Base-by-base conservation (phyloP, 768 basidiomycete species). In the Hydnum rufescens region DNA sequence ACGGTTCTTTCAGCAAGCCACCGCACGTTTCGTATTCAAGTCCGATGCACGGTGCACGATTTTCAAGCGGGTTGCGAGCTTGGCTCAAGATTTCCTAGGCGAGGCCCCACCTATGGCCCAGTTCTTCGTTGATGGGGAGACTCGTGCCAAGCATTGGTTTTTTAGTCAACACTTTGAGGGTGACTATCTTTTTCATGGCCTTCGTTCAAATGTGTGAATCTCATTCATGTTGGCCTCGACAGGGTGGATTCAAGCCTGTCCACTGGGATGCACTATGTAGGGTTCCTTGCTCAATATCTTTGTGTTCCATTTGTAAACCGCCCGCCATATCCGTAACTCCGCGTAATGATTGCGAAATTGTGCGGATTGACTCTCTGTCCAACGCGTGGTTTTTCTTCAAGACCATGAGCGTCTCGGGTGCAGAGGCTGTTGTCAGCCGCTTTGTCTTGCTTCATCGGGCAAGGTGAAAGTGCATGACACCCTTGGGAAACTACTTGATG, bases 151-250 rank as follows among this genome's bases (percentile, higher is more conserved):
- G 60, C 73, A 79, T 56, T 89, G 82, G 82, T 87, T 88, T 70
- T 86, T 87, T 60, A 78, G n/a, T 85, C 56, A 82, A 81, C 63
- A 55, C 57, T 28, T 51, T 62, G 39, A 53, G 74, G 5, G 73
- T 80, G 22, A 82, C 92, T 64, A 86, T 93, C 62, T 93, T 93
- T 72, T n/a, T n/a, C n/a, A n/a, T n/a, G n/a, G n/a, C n/a, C n/a
- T n/a, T n/a, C n/a, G n/a, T n/a, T n/a, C n/a, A n/a, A n/a, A n/a
- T n/a, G n/a, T n/a, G n/a, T n/a, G n/a, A n/a, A n/a, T n/a, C n/a
- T n/a, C n/a, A n/a, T n/a, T n/a, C n/a, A n/a, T n/a, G n/a, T n/a
- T n/a, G n/a, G n/a, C n/a, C n/a, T n/a, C n/a, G n/a, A n/a, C n/a
- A 93, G 93, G 71, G 75, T 93, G 58, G 87, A 88, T 25, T 82